Base-by-base conservation (phyloP, 768 basidiomycete species). In the Pluteus cervinus region DNA sequence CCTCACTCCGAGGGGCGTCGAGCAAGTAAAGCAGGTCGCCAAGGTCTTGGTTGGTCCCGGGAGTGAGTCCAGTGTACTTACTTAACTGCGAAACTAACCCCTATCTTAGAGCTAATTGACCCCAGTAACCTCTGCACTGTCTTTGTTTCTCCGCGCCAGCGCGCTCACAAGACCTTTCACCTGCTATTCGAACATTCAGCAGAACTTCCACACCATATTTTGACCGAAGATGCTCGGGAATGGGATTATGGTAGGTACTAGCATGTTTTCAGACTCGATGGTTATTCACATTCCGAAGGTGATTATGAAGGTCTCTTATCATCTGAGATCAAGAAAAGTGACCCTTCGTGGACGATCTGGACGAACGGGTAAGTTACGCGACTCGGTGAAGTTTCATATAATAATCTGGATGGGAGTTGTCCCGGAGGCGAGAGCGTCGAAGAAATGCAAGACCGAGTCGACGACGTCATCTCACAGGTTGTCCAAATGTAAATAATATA, bases 121-220 rank as follows among this genome's bases (percentile, higher is more conserved):
- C 86, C 90, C 1, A 68, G 63, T 41, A 85, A 88, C 53, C 61
- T 97, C 15, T 75, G 77, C 43, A 74, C 77, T 21, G 77, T 82
- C 23, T 69, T 86, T 40, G 73, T 97, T 34, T 96, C 92, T 23
- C 93, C 93, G n/a, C 79, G 93, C 31, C 66, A 71, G 41, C 79
- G 93, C 32, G 90, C 93, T 3, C 84, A 83, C 48, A 76, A 63
- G 50, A 98, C 93, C 1, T 94, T 91, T 52, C 76, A 91, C 33
- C 67, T 93, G 31, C 63, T 91, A 23, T 90, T 91, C 39, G 71
- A 57, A 8, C 62, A 67, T 36, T 42, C 57, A n/a, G 44, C 50
- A 3, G 46, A 57, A 14, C 28, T 52, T 7, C 82, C 81, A 2
- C 42, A 71, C 40, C 77, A 82, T 50, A 49, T 70, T 14, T 53